Evolutionary conservation across 768 basidiomycete genomes (phyloP), one percentile per base, ranked within the genome.

Genomic region (Tricholoma bakamatsutake): DNA sequence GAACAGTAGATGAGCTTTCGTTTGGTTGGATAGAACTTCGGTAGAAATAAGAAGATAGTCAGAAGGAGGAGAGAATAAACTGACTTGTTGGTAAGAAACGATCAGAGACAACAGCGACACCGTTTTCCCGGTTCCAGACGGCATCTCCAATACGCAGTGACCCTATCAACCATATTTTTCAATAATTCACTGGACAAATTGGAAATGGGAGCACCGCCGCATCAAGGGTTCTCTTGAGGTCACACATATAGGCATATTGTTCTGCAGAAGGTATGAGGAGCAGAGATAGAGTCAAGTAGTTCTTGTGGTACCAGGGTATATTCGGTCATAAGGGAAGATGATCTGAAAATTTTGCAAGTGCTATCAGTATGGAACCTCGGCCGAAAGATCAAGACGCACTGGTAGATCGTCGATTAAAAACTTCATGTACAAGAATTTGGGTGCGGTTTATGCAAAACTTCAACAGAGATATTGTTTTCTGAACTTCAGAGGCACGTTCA

Each of bases 121-220:
- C 0, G 97, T 99, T 76, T 99, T 99, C 21, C 97, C 97, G 18
- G 97, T 99, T 13, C 97, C 97, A 10, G 97, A 98, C 59, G 97
- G 97, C 97, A 99, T 99, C 76, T 99, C 97, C 35, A 99, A 80
- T n/a, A 98, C 93, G 69, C 97, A 98, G 63, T 99, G 97, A 50
- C 97, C 97, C 94, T 98, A 66, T 42, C 35, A 62, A 40, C 53
- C 17, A 30, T 27, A 43, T 56, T 46, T 37, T 48, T 39, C 43
- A 28, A 50, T 24, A 54, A 42, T 35, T 30, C 15, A 37, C 12
- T n/a, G 21, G 39, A 53, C n/a, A 13, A 47, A 10, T 51, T 56
- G 52, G 43, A 21, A 39, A 27, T 30, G 37, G 33, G 56, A 45
- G 58, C 69, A 94, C 95, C 57, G 91, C 87, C 34, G 94, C 95